Evolutionary conservation across 495 filamentous ascomycete genomes (phyloP).

Genomic region (Tuber umbilicatum): DNA sequence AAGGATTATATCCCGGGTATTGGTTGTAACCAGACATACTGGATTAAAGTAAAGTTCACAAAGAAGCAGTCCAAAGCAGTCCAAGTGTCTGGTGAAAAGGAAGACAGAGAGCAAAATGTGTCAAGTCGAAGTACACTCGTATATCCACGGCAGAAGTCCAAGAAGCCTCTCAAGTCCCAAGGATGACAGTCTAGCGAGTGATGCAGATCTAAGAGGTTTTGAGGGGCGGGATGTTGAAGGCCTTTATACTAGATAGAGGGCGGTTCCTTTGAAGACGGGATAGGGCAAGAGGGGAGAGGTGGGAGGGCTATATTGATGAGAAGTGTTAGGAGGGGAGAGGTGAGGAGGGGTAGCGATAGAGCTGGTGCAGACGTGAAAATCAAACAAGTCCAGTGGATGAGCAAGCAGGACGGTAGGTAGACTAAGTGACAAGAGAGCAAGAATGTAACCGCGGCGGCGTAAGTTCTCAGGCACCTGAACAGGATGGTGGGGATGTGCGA

Average conservation of each 20-base stretch:
- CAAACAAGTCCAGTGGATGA: slow-evolving; percentile 14
- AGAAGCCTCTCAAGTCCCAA: slow-evolving; percentile 17
- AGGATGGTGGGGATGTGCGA: neutral
- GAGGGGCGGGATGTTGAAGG: slow-evolving; percentile 29
- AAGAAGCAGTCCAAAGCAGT: neutral
- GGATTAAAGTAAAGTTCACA: neutral
- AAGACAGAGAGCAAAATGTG: neutral
- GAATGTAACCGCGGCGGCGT: neutral
- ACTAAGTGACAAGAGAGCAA: neutral
- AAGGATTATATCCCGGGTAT: slow-evolving; percentile 22
- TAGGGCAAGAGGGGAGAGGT: slow-evolving; percentile 16
- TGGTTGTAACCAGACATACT: slow-evolving; percentile 32
- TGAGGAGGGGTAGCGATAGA: slow-evolving; percentile 11
- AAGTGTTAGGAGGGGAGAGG: slow-evolving; percentile 21
- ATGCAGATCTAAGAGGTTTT: slow-evolving; percentile 31
- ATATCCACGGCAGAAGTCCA: neutral
- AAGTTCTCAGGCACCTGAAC: neutral
- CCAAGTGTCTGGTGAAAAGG: neutral
- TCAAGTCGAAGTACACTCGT: neutral
- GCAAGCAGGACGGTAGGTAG: neutral
- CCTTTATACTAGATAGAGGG: slow-evolving; percentile 35
- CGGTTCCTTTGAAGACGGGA: slow-evolving; percentile 15
- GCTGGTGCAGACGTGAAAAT: slow-evolving; percentile 7
- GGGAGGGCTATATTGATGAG: no score
- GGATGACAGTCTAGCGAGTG: slow-evolving; percentile 16